Evolutionary conservation across 768 basidiomycete species (phyloP).

Genomic region (Lactifluus subvellereus): DNA sequence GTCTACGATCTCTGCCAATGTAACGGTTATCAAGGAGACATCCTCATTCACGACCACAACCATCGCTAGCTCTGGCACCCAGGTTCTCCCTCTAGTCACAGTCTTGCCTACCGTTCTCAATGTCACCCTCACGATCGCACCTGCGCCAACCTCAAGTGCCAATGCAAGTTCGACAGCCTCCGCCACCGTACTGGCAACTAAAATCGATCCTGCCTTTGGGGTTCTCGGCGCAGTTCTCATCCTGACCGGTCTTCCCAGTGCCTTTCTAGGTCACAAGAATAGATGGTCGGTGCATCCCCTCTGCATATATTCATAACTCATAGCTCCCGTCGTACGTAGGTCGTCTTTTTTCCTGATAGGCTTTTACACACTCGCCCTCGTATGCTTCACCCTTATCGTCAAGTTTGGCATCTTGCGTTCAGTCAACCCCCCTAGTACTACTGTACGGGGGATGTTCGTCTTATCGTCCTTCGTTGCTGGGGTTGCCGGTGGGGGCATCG

Average conservation of each 20-base stretch:
- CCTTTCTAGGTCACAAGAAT: slow-evolving; percentile 93
- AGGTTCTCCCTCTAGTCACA: slow-evolving; percentile 45
- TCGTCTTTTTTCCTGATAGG: slow-evolving; percentile 91
- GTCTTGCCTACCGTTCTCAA: slow-evolving; percentile 57
- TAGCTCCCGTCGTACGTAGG: slow-evolving; percentile 44
- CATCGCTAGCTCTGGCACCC: slow-evolving; percentile 38
- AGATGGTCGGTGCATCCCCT: slow-evolving; percentile 58
- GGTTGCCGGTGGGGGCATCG: slow-evolving; percentile 73
- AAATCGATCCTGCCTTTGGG: slow-evolving; percentile 82
- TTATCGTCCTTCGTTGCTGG: slow-evolving; percentile 77
- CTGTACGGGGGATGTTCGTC: slow-evolving; percentile 85
- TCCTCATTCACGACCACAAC: slow-evolving; percentile 45
- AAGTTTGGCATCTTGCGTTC: slow-evolving; percentile 83
- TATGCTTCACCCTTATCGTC: slow-evolving; percentile 82
- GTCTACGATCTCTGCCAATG: slow-evolving; percentile 27
- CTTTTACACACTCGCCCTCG: slow-evolving; percentile 82
- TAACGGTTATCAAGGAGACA: slow-evolving; percentile 45
- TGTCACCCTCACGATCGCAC: slow-evolving; percentile 51
- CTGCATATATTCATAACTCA: slow-evolving; percentile 21
- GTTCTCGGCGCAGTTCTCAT: slow-evolving; percentile 86
- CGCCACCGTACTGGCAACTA: slow-evolving; percentile 47
- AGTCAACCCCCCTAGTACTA: slow-evolving; percentile 70
- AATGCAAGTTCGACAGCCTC: slow-evolving; percentile 34
- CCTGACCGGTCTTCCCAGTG: slow-evolving; percentile 81
- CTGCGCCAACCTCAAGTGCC: slow-evolving; percentile 39